A percentile compares a stretch with the other conserved stretches of the same genome.
phyloP scores from a whole-genome alignment of 768 basidiomycete species.

The Kondoa subrosea region DNA sequence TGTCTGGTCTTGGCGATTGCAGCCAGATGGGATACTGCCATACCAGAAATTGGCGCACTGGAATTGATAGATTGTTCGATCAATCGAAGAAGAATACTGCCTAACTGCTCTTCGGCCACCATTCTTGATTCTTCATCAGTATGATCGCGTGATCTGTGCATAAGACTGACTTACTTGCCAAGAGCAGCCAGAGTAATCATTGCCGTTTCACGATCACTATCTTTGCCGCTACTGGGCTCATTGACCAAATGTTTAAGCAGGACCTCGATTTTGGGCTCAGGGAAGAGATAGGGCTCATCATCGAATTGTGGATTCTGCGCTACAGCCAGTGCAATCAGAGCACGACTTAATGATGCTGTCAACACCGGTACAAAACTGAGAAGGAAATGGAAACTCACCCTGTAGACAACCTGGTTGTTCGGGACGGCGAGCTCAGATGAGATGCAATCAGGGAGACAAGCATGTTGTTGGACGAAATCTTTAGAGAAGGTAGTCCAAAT shows the following conservation, averaged over 20 bases:
- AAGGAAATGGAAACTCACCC: neutral
- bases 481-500: neutral
- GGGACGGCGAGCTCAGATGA: neutral
- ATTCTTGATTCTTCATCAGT: neutral
- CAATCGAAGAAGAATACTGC: neutral
- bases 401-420: neutral
- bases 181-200: neutral
- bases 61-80: neutral
- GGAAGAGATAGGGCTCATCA: neutral
- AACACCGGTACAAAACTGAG: neutral
- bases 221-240: neutral
- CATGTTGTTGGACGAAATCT: neutral
- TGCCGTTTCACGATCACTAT: neutral
- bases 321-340: neutral
- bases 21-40: neutral
- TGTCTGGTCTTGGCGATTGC: constrained; percentile 4
- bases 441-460: neutral
- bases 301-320: neutral
- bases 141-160: neutral
- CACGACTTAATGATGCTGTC: neutral
- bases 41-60: neutral
- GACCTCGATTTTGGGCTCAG: neutral
- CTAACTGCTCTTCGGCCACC: neutral
- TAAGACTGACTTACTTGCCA: neutral
- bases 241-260: neutral